Evolutionary conservation across 345 rosid genomes (phyloP).

Genomic region (Bruguiera gymnorhiza): DNA sequence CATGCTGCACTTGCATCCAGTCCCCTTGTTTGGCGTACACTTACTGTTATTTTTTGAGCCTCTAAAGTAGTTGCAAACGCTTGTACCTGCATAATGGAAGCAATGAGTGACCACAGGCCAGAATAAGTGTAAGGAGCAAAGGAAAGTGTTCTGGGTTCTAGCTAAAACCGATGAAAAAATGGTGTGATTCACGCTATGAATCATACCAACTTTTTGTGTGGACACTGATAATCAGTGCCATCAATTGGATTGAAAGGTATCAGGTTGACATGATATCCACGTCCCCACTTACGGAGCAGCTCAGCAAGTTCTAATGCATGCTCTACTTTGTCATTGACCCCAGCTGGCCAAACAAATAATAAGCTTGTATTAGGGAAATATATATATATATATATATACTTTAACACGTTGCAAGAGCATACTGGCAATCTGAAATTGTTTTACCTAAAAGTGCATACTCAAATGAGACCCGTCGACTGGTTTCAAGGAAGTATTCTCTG

Average conservation of each 20-base stretch:
- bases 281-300: slow-evolving; percentile 78
- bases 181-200: slow-evolving; percentile 1
- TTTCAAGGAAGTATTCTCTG: slow-evolving; percentile 73
- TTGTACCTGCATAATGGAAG: slow-evolving; percentile 41
- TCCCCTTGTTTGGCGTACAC: slow-evolving; percentile 83
- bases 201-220: slow-evolving; percentile 71
- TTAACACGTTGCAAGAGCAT: not conserved
- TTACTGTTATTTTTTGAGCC: slow-evolving; percentile 69
- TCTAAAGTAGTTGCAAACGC: slow-evolving; percentile 72
- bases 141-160: not conserved
- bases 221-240: slow-evolving; percentile 79
- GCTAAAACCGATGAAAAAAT: slow-evolving; percentile 2
- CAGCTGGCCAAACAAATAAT: slow-evolving; percentile 51
- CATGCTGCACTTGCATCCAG: slow-evolving; percentile 97
- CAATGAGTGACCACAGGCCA: not conserved
- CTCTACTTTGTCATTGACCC: slow-evolving; percentile 77
- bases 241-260: slow-evolving; percentile 92
- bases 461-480: slow-evolving; percentile 80
- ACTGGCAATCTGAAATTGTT: slow-evolving; percentile 6
- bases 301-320: slow-evolving; percentile 83
- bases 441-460: slow-evolving; percentile 94
- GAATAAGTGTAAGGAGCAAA: not conserved
- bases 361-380: not conserved
- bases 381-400: no score
- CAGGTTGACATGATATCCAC: slow-evolving; percentile 75